A percentile compares a stretch with the other conserved stretches of the same genome.
Conservation (phyloP, 2,329 filamentous ascomycete genomes). For the Phyllosticta ampelicida region DNA sequence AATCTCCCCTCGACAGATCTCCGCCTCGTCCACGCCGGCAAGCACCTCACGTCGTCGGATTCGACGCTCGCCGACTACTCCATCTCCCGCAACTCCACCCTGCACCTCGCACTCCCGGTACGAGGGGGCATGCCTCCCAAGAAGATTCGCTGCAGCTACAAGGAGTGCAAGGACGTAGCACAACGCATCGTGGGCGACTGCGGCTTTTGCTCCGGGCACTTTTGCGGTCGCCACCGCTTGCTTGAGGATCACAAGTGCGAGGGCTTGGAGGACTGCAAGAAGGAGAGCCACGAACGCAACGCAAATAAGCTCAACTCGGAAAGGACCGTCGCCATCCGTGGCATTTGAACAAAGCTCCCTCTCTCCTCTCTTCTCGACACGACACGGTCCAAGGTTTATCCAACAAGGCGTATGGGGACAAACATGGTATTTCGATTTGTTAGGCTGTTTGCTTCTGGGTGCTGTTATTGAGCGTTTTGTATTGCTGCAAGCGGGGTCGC, state of each 20-base stretch:
- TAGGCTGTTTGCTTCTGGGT: neutral
- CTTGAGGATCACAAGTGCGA: constrained; percentile 90
- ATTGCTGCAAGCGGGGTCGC: constrained; percentile 5
- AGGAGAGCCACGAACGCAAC: constrained; percentile 90
- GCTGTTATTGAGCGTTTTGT: constrained; percentile 10
- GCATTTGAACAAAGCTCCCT: constrained; percentile 46
- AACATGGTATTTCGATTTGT: constrained; percentile 3
- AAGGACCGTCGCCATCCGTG: constrained; percentile 87
- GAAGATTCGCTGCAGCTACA: constrained; percentile 77
- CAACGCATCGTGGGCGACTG: constrained; percentile 96
- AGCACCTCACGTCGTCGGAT: constrained; percentile 37
- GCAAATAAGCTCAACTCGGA: constrained; percentile 85
- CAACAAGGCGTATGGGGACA: constrained; percentile 3
- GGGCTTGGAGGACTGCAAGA: constrained; percentile 93
- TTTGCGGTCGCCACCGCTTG: constrained; percentile 89
- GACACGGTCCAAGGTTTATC: constrained; percentile 3
- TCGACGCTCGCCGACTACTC: constrained; percentile 37
- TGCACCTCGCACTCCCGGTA: constrained; percentile 47
- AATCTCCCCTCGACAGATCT: constrained; percentile 41
- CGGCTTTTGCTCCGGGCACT: constrained; percentile 86
- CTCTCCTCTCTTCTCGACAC: constrained; percentile 5
- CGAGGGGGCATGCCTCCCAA: constrained; percentile 51
- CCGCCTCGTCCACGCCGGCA: constrained; percentile 48
- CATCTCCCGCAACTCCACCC: constrained; percentile 40
- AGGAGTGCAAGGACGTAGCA: constrained; percentile 76